Base-by-base conservation (phyloP, 2,329 filamentous ascomycete genomes). In the Grosmannia clavigera region DNA sequence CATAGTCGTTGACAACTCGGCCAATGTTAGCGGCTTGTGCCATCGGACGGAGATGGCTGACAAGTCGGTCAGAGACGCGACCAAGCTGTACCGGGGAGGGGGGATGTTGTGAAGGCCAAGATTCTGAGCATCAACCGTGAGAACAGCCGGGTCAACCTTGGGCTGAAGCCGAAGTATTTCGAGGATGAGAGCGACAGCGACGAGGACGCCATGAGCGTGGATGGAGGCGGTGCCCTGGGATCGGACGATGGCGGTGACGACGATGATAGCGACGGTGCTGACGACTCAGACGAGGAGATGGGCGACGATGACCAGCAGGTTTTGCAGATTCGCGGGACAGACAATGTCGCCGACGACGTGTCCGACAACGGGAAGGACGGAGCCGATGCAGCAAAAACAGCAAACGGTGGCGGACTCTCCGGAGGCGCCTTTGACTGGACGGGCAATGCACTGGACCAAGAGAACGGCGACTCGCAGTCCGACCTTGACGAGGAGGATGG, bases 41-140 rank as follows among this genome's bases (percentile, higher is more conserved):
- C 94, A 99, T 71, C 84, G 88, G 63, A 92, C 85, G 64, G 87
- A 99, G 70, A 91, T 99, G 81, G 92, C 94, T 0, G 90, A 96
- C 65, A 85, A 86, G 66, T 76, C 81, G 5, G 85, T 96, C 29
- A 81, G 88, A 58, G 89, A 97, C 74, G 88, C 92, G n/a, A 85
- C 83, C 64, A 92, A 91, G 68, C 78, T 99, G 50, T 97, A 96
- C 72, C 87, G 85, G 63, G 89, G n/a, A n/a, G 91, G 68, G 94
- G 92, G 14, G 94, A 99, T 72, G 76, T 79, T n/a, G 94, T 99
- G 64, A 97, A 97, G 76, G 92, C 92, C 16, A 88, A 89, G 70
- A 80, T 99, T 19, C 73, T 97, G 57, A 88, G 86, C 67, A 77
- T 99, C 56, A 86, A 97, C 66, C 68, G 75, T 5, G 79, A 86